Evolutionary conservation across 2,329 filamentous ascomycete species (phyloP).

Genomic region (Cercospora sp.): DNA sequence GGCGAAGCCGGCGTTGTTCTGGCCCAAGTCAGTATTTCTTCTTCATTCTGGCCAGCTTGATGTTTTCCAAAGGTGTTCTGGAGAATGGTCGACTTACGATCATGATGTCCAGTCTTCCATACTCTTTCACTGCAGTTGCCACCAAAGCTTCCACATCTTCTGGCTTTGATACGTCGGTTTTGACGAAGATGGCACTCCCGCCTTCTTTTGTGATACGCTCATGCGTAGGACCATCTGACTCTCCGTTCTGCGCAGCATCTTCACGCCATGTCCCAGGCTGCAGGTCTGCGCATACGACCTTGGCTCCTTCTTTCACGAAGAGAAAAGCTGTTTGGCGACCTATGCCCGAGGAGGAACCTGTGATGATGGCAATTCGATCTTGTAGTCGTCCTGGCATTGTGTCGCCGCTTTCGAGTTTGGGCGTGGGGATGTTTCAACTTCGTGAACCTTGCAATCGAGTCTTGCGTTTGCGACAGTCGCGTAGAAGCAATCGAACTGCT

Average conservation of each 20-base stretch:
- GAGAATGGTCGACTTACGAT: background rate
- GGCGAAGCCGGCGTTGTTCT: slow-evolving; percentile 43
- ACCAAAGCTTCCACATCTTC: slow-evolving; percentile 36
- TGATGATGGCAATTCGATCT: slow-evolving; percentile 36
- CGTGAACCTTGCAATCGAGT: background rate
- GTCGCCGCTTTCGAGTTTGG: background rate
- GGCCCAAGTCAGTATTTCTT: background rate
- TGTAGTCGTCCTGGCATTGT: slow-evolving; percentile 31
- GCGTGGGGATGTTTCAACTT: background rate
- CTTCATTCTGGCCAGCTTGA: background rate
- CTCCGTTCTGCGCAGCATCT: slow-evolving; percentile 20
- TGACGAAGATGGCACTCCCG: slow-evolving; percentile 34
- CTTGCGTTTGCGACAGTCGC: background rate
- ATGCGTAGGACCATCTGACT: slow-evolving; percentile 27
- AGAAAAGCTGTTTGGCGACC: slow-evolving; percentile 39
- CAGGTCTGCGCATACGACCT: slow-evolving; percentile 31
- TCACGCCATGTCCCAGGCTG: slow-evolving; percentile 27
- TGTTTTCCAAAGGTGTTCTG: background rate
- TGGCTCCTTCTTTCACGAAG: slow-evolving; percentile 39
- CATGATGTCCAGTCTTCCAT: slow-evolving; percentile 41
- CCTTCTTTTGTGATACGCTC: slow-evolving; percentile 22
- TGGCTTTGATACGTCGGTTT: slow-evolving; percentile 38
- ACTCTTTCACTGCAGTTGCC: slow-evolving; percentile 34
- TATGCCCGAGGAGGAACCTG: slow-evolving; percentile 40
- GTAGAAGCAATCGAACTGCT: background rate